Base-by-base conservation (phyloP, 495 filamentous ascomycete genomes). In the Chaetomium fimeti region DNA sequence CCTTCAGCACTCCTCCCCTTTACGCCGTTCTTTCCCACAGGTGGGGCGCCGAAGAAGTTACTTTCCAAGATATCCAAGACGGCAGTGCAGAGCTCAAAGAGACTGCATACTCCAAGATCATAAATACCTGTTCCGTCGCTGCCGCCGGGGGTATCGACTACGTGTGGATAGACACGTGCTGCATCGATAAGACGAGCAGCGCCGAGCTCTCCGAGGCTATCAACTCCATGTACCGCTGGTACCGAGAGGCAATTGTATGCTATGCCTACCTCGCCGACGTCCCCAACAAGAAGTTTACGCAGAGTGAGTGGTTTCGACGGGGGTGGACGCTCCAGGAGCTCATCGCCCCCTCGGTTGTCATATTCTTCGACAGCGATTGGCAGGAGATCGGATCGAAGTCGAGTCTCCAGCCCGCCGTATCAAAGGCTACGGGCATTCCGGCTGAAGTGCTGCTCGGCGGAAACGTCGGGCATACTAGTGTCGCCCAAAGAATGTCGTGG, bases 201-300 rank as follows among this genome's bases (percentile, higher is more conserved):
- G 75, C 74, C 9, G 77, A 81, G 57, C 70, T 79, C 1, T 71
- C 69, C 43, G 77, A 81, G 62, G 76, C 74, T 36, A 79, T 82
- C 48, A 59, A 83, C 51, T 79, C 78, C 3, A 83, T 83, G 79
- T 83, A 70, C 61, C 60, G 48, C 7, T 79, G 73, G 76, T 79
- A 80, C 43, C 38, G 61, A 6, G 27, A 66, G 0, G 65, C 76
- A 2, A 27, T 2, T 0, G 53, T 74, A 0, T 80, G 77, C 45
- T 76, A 74, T 24, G 72, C 71, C 7, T 76, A 68, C 52, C 63
- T 75, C 18, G 28, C 13, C 27, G 36, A 52, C 48, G 7, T 38
- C 3, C 22, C 15, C 5, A 6, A 11, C 13, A 13, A 9, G 16
- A 5, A 29, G 18, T 32, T 32, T 5, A 2, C 24, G 12, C 7